Evolutionary conservation across 495 filamentous ascomycete genomes (phyloP), one percentile per base, ranked within the genome.

Genomic region (Penicillium goetzii): DNA sequence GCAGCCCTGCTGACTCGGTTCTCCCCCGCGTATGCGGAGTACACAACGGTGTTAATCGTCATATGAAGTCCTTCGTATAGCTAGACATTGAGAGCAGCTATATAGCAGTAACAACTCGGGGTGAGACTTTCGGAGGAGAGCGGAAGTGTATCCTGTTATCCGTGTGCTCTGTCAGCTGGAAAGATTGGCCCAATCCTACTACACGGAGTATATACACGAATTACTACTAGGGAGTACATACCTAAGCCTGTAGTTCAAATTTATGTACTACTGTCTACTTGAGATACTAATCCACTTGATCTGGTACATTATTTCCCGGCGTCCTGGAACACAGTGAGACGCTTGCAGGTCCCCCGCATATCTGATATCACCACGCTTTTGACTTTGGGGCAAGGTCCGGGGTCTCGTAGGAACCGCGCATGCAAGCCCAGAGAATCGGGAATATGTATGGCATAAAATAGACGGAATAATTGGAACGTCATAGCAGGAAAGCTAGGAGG

Each of bases 331-430:
- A n/a, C 12, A 2, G 47, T 51, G 15, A 58, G 56, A 58, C 41
- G 26, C 11, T 34, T 8, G n/a, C 21, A 58, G 28, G 52, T 36
- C 21, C 49, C 66, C 62, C 63, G 66, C 62, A 65, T 58, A 68
- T 65, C 59, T 65, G 50, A 50, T 50, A 57, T 33, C 15, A 56
- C 47, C 47, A 12, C 21, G 47, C 47, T 51, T 49, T 51, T 51
- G 25, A 62, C 41, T 65, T 52, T 49, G 43, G 58, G 58, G 43
- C 61, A 36, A 50, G 47, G 47, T 50, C 47, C 25, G 47, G 47
- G 47, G 47, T 28, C 47, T 51, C 26, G 40, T 38, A 51, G 19
- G 43, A 23, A 47, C 19, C 12, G 36, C 34, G 57, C n/a, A 63
- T 23, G 43, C 43, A 12, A 43, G 10, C 5, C 23, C 25, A 41